These are phyloP conservation scores for Saprolegnia diclina DNA, from an alignment of 352 stramenopile genomes.

Conservation along the genomic window DNA sequence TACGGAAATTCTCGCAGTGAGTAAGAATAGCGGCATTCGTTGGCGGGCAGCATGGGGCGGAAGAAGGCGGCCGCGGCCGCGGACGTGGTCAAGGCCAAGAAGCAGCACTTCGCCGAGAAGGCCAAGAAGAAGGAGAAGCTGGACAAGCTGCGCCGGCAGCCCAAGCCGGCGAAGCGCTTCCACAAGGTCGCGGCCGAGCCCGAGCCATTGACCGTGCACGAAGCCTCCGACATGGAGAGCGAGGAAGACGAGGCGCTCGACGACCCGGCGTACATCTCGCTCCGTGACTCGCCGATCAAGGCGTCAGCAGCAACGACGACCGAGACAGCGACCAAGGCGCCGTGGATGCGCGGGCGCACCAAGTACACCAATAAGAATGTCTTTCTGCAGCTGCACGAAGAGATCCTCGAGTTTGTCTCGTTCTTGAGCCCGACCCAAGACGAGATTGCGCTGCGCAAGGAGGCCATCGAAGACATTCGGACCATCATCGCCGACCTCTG, in stretches of 20 bases:
- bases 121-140: constrained; percentile 25
- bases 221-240: neutral
- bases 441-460: constrained; percentile 62
- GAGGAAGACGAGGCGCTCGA: neutral
- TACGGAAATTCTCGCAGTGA: too few species aligned
- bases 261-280: constrained; percentile 19
- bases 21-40: neutral
- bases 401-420: constrained; percentile 93
- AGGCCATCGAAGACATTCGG: constrained; percentile 72
- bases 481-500: constrained; percentile 51
- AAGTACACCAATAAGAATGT: constrained; percentile 61
- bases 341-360: constrained; percentile 55
- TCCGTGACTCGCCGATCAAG: neutral
- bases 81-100: constrained; percentile 16
- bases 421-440: constrained; percentile 83
- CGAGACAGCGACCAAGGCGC: constrained; percentile 19
- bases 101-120: constrained; percentile 22
- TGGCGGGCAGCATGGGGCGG: neutral
- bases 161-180: constrained; percentile 8
- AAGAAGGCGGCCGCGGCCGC: neutral
- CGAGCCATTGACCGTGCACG: constrained; percentile 11
- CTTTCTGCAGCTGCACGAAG: constrained; percentile 90
- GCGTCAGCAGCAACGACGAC: neutral
- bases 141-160: constrained; percentile 13
- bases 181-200: constrained; percentile 10